These are phyloP conservation scores for Phaeodactylum tricornutum DNA, from an alignment of 108 stramenopile species.

Conservation along the genomic window DNA sequence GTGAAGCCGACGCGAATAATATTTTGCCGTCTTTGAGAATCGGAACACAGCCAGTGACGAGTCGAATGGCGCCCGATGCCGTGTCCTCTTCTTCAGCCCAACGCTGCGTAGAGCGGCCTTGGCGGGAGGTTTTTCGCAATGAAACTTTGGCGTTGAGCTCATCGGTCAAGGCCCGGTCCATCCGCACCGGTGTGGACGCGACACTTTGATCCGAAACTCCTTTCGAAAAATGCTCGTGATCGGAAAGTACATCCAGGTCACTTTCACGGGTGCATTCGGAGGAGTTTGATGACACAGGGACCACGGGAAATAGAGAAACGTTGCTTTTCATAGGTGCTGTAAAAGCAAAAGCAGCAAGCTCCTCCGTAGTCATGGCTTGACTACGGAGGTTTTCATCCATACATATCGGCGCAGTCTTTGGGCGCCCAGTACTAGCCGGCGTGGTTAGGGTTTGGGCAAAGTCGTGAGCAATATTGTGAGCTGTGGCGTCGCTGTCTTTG, in stretches of 20 bases:
- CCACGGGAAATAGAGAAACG: too few species aligned
- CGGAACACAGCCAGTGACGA: slow-evolving; percentile 67
- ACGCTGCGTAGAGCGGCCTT: slow-evolving; percentile 59
- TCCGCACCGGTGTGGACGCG: neutral
- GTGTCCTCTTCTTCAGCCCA: slow-evolving; percentile 42
- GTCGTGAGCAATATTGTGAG: too few species aligned
- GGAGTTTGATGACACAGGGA: slow-evolving; percentile 33
- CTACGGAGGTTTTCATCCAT: too few species aligned
- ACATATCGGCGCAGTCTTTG: too few species aligned
- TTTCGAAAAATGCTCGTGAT: slow-evolving; percentile 6
- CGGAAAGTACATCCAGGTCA: slow-evolving; percentile 7
- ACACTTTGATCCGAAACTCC: neutral
- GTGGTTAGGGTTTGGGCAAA: too few species aligned
- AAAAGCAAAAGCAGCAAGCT: too few species aligned
- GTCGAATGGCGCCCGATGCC: slow-evolving; percentile 22
- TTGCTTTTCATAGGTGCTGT: too few species aligned
- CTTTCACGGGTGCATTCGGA: slow-evolving; percentile 33
- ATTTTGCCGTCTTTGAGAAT: slow-evolving; percentile 65
- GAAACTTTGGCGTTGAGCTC: slow-evolving; percentile 45
- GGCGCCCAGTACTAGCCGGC: too few species aligned
- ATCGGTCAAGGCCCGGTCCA: slow-evolving; percentile 17
- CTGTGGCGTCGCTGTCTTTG: too few species aligned
- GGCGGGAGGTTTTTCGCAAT: slow-evolving; percentile 38
- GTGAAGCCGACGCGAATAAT: slow-evolving; percentile 59
- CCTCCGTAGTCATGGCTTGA: too few species aligned